Base-by-base conservation (phyloP, 1,284 basidiomycete genomes). In the Microbotryum intermedium region DNA sequence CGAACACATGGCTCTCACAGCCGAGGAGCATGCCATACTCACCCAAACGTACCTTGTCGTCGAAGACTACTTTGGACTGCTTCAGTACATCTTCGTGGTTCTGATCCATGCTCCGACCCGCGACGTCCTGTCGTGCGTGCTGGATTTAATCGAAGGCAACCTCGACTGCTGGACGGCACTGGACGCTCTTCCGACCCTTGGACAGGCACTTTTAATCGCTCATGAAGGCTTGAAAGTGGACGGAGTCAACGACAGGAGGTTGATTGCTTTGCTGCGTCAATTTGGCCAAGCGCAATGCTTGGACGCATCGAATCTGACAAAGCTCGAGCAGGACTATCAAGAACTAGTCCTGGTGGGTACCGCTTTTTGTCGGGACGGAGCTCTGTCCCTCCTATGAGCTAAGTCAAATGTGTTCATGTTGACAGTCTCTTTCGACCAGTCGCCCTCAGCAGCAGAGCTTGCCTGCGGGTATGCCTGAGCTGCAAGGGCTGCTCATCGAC, bases 401-500 rank as follows among this genome's bases (percentile, higher is more conserved):
- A 13, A 28, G 8, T 16, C 9, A 23, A 20, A 1, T 18, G 18
- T 29, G 42, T 18, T 25, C 10, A 16, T 54, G 9, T 39, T n/a
- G 21, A 49, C 42, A 53, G 50, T 60, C 55, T 23, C 43, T 46
- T 7, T 50, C 34, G 9, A 34, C 30, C 46, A 28, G 10, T n/a
- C 46, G 39, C 21, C 29, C 53, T 30, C 58, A 49, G 39, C 20
- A 26, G 18, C 55, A 55, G 8, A 29, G 47, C 29, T 30, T 63
- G 29, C 59, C 54, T 11, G 7, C 58, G 20, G 53, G 50, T 7
- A 45, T 62, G 6, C 50, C 53, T 25, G 66, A 68, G 28, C 47
- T 68, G n/a, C 61, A 61, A 20, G 21, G 57, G 2, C 60, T 68
- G 42, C 39, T 50, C n/a, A n/a, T 50, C 61, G 64, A 66, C 57